Conservation (phyloP, 805 yeast species). For the Kuraishia hungarica region DNA sequence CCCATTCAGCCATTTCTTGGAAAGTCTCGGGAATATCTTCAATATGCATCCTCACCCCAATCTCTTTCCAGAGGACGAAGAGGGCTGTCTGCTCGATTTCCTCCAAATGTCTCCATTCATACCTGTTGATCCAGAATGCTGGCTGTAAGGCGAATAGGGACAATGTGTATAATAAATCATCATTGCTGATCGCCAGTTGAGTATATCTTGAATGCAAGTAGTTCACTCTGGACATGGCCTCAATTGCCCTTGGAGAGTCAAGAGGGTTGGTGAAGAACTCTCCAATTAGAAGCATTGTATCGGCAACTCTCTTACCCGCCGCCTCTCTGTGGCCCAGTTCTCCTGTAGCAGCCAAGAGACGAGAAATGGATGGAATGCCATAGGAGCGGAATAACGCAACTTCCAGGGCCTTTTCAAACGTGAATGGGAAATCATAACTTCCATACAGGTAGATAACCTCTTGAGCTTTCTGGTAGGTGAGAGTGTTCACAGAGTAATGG, state of each 20-base stretch:
- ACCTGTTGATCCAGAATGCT: background rate
- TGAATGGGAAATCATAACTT: background rate
- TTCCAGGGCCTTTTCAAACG: background rate
- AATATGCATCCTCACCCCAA: background rate
- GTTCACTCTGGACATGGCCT: background rate
- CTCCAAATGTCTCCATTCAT: background rate
- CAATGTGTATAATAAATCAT: background rate
- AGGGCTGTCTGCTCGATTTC: background rate
- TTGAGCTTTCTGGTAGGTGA: background rate
- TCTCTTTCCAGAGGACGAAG: background rate
- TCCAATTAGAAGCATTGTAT: background rate
- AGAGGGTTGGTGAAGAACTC: background rate
- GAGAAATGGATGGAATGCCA: background rate
- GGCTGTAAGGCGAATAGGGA: background rate
- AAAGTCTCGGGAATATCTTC: background rate
- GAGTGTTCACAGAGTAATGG: background rate
- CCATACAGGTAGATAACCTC: background rate
- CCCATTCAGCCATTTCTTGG: background rate
- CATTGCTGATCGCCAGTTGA: background rate
- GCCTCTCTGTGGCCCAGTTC: background rate
- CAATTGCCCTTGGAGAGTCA: background rate
- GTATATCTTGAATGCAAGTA: background rate
- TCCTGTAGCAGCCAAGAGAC: background rate
- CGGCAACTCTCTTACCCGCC: background rate
- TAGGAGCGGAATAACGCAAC: background rate